Evolutionary conservation across 2,329 filamentous ascomycete genomes (phyloP).

Genomic region (Phialemonium atrogriseum): DNA sequence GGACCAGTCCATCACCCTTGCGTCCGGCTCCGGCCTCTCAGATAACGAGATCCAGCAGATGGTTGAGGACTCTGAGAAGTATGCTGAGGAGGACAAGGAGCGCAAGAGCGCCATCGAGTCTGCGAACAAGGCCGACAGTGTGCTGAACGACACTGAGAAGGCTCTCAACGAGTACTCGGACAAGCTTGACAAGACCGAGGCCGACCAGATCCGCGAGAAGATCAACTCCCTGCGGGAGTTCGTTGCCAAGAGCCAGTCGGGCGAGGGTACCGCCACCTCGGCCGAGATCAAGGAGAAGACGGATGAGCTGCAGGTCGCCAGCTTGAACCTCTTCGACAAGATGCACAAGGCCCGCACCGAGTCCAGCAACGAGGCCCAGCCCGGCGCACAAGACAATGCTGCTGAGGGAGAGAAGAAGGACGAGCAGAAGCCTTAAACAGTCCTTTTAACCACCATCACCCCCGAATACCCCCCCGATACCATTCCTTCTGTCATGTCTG

Average conservation of each 20-base stretch:
- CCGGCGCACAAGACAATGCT: slow-evolving; percentile 41
- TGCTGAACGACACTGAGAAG: slow-evolving; percentile 97
- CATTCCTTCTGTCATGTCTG: slow-evolving; percentile 17
- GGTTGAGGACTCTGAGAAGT: slow-evolving; percentile 97
- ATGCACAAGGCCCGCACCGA: slow-evolving; percentile 94
- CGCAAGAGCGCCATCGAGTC: slow-evolving; percentile 92
- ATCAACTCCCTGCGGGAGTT: slow-evolving; percentile 78
- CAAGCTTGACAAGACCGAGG: slow-evolving; percentile 94
- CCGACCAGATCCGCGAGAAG: slow-evolving; percentile 90
- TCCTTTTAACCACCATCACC: slow-evolving; percentile 5
- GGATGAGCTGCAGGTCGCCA: slow-evolving; percentile 92
- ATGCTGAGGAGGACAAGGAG: slow-evolving; percentile 90
- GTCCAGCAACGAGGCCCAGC: slow-evolving; percentile 46
- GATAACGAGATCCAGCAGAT: slow-evolving; percentile 93
- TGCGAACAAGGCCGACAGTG: slow-evolving; percentile 94
- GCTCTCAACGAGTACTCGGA: slow-evolving; percentile 94
- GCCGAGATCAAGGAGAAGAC: slow-evolving; percentile 98
- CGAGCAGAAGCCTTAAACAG: slow-evolving; percentile 56
- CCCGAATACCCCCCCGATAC: slow-evolving; percentile 17
- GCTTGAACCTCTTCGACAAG: slow-evolving; percentile 97
- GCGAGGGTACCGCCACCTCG: slow-evolving; percentile 77
- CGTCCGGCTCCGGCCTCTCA: slow-evolving; percentile 92
- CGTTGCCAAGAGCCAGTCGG: slow-evolving; percentile 88
- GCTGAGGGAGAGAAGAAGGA: slow-evolving; percentile 70
- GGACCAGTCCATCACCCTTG: slow-evolving; percentile 99